phyloP scores from a whole-genome alignment of 495 filamentous ascomycete species.

The Penicillium maclennaniae region DNA sequence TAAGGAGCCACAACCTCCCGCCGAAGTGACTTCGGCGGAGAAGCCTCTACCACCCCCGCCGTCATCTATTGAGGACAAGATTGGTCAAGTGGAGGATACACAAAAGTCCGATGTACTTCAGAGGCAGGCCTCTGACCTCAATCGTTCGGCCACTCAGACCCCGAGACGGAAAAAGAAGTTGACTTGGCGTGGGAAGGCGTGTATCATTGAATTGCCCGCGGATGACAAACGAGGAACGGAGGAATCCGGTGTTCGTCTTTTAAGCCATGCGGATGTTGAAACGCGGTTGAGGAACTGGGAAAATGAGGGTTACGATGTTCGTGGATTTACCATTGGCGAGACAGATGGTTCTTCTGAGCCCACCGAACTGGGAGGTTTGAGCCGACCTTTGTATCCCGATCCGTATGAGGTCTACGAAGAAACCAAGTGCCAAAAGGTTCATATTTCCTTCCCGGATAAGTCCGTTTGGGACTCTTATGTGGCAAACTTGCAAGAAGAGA shows the following conservation, averaged over 20 bases:
- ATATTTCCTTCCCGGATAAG: conserved; percentile 72
- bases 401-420: conserved; percentile 55
- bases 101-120: conserved; percentile 9
- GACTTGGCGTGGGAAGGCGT: conserved; percentile 69
- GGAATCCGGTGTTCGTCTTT: conserved; percentile 50
- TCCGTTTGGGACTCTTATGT: conserved; percentile 83
- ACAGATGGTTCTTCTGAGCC: conserved; percentile 29
- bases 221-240: conserved; percentile 61
- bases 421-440: conserved; percentile 46
- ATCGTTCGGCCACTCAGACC: conserved; percentile 14
- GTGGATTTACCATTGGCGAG: conserved; percentile 64
- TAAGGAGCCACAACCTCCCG: conserved; percentile 24
- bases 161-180: conserved; percentile 42
- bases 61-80: conserved; percentile 20
- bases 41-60: conserved; percentile 49
- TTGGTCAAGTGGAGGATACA: background rate
- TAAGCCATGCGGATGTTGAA: conserved; percentile 59
- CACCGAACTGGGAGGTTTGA: conserved; percentile 51
- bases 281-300: conserved; percentile 68
- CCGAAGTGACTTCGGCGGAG: conserved; percentile 30
- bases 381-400: conserved; percentile 69
- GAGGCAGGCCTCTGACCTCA: conserved; percentile 16
- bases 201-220: conserved; percentile 65
- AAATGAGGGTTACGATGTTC: conserved; percentile 67
- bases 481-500: conserved; percentile 76